Conservation (phyloP, 2,329 filamentous ascomycete genomes). For the Arthrobotrys iridis region DNA sequence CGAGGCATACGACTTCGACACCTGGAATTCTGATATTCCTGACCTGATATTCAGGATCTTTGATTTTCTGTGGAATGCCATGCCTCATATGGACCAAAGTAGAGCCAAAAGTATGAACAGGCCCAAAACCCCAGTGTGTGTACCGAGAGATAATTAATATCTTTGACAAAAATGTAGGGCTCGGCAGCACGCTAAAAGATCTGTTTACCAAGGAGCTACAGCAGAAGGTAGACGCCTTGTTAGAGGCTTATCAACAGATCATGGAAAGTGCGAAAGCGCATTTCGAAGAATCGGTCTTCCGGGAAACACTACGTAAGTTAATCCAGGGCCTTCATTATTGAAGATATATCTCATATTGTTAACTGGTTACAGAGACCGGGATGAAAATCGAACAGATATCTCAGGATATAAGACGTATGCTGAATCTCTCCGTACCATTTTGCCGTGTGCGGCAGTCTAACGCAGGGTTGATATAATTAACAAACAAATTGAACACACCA, state of each 20-base stretch:
- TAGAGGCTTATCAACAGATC: slow-evolving; percentile 9
- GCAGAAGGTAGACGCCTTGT: slow-evolving; percentile 21
- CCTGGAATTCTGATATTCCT: slow-evolving; percentile 20
- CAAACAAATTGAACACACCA: background rate
- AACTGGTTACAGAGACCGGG: slow-evolving; percentile 26
- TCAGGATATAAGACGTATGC: slow-evolving; percentile 14
- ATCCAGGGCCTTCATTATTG: background rate
- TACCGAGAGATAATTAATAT: background rate
- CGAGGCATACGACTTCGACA: background rate
- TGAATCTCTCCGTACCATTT: too few species aligned
- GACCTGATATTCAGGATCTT: slow-evolving; percentile 16
- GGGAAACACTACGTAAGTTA: slow-evolving; percentile 20
- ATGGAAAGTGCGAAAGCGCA: slow-evolving; percentile 9
- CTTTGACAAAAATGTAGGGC: background rate
- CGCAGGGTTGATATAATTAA: too few species aligned
- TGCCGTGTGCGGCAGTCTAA: too few species aligned
- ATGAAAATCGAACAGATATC: slow-evolving; percentile 4
- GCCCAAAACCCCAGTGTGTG: background rate
- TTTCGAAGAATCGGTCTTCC: slow-evolving; percentile 38
- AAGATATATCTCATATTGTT: background rate
- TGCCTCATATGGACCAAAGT: slow-evolving; percentile 24
- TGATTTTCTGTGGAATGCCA: slow-evolving; percentile 30
- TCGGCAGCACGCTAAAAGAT: slow-evolving; percentile 33
- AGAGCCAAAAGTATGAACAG: slow-evolving; percentile 9
- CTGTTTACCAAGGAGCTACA: slow-evolving; percentile 33